Base-by-base conservation (phyloP, 768 basidiomycete species). In the Scleroderma bovista region DNA sequence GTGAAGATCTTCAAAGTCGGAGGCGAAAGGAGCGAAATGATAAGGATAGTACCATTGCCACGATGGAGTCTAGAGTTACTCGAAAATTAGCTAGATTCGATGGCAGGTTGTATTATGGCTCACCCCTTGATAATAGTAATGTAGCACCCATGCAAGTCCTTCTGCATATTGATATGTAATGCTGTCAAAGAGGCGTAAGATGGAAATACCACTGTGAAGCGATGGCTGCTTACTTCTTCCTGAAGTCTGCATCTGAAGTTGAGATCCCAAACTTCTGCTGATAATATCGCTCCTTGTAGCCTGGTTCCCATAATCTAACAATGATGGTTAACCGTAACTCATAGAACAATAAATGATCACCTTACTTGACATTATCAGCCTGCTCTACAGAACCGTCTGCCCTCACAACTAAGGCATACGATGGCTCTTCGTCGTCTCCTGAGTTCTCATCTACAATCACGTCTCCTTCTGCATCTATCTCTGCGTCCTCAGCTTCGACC, bases 41-140 rank as follows among this genome's bases (percentile, higher is more conserved):
- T 88, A 94, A 1, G 96, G 96, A 66, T 97, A 98, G 71, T 87
- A 99, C 96, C 96, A 99, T 61, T 93, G 83, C 95, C 95, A 98
- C 3, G 94, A 96, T 3, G 90, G 88, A 8, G 89, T 82, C 91
- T 87, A 10, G 52, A 39, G 42, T 34, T 40, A 46, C n/a, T 40
- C 13, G 17, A 54, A n/a, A 44, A 60, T 61, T 31, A 62, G 53
- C 51, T n/a, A 10, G 31, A 43, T 22, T 51, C 19, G 47, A 5
- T 38, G 17, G 12, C 24, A 8, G 36, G 40, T 45, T 29, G 34
- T 6, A 34, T 22, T 17, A 33, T 34, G 20, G 69, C 82, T 53
- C 67, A 96, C 93, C 60, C 96, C 96, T 77, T 98, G 95, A 64
- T 98, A 99, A 64, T 99, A 98, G 68, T 99, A 99, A 52, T 86